A percentile compares a stretch with the other conserved stretches of the same genome.
Evolutionary conservation across 1,284 basidiomycete genomes (phyloP).

Genomic region (Takashimella koratensis): DNA sequence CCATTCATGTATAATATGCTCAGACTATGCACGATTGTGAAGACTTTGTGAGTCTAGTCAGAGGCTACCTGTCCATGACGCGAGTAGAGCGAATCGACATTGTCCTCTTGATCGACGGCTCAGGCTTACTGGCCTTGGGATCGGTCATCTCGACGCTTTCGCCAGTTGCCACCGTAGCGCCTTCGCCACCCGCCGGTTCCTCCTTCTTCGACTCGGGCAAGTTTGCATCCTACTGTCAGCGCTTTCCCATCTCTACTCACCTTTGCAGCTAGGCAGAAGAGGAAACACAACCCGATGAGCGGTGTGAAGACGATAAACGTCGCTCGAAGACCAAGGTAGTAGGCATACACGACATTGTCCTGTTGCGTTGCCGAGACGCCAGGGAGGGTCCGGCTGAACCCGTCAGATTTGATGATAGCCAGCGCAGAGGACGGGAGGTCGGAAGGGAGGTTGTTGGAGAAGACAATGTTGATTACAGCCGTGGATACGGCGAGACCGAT

Average conservation of each 20-base stretch:
- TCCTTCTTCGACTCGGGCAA: too few relatives aligned
- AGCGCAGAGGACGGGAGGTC: slow-evolving; percentile 1
- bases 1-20: too few relatives aligned
- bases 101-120: too few relatives aligned
- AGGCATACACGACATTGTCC: slow-evolving; percentile 1
- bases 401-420: neutral
- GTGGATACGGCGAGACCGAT: slow-evolving; percentile 24
- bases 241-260: neutral
- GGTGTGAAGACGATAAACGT: slow-evolving; percentile 22
- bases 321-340: slow-evolving; percentile 14
- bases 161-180: too few relatives aligned
- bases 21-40: too few relatives aligned
- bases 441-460: slow-evolving; percentile 12
- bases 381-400: neutral
- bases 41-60: too few relatives aligned
- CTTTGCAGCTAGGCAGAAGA: slow-evolving; percentile 1
- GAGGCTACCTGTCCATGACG: too few relatives aligned
- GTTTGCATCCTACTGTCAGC: neutral
- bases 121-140: too few relatives aligned
- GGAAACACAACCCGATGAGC: slow-evolving; percentile 1
- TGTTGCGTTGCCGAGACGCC: neutral
- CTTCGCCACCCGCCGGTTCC: too few relatives aligned
- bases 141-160: too few relatives aligned
- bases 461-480: slow-evolving; percentile 22
- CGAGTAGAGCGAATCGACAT: too few relatives aligned